Percentiles rank a stretch among this genome's conserved stretches.
phyloP scores from a whole-genome alignment of 306 rosid species.

The Prunus davidiana region DNA sequence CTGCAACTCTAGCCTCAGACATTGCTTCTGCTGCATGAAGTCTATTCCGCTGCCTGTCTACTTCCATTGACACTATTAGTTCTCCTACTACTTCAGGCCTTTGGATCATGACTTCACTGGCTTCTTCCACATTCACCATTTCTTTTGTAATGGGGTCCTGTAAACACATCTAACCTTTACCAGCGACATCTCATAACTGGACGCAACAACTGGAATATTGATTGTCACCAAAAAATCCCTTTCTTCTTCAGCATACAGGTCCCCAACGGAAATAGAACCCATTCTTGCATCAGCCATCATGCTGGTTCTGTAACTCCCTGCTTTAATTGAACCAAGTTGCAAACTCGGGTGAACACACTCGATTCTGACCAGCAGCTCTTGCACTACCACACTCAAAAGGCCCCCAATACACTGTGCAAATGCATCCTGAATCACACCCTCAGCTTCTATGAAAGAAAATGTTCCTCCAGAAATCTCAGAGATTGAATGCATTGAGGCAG shows the following conservation, averaged over 20 bases:
- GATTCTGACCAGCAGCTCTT: constrained; percentile 60
- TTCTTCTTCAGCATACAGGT: constrained; percentile 90
- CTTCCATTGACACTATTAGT: constrained; percentile 59
- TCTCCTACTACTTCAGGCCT: constrained; percentile 55
- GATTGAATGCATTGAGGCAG: constrained; percentile 71
- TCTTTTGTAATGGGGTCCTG: constrained; percentile 71
- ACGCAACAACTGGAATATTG: constrained; percentile 63
- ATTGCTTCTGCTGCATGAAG: constrained; percentile 67
- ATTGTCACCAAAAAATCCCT: constrained; percentile 75
- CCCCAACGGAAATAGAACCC: constrained; percentile 73
- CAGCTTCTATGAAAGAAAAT: constrained; percentile 89
- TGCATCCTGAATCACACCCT: constrained; percentile 88
- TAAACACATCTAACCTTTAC: constrained; percentile 53
- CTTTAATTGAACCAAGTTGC: constrained; percentile 57
- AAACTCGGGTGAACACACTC: constrained; percentile 55
- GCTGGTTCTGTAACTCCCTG: constrained; percentile 72
- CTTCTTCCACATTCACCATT: constrained; percentile 40
- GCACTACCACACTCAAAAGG: constrained; percentile 88
- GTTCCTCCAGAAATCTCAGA: constrained; percentile 94
- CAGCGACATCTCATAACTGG: constrained; percentile 53
- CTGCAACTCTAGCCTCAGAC: constrained; percentile 70
- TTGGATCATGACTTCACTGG: constrained; percentile 60
- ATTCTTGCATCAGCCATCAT: constrained; percentile 45
- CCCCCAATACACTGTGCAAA: constrained; percentile 99
- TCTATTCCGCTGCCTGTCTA: constrained; percentile 81